Percentiles rank a stretch among this genome's conserved stretches.
phyloP scores from a whole-genome alignment of 306 rosid genomes.

The Citrullus amarus region DNA sequence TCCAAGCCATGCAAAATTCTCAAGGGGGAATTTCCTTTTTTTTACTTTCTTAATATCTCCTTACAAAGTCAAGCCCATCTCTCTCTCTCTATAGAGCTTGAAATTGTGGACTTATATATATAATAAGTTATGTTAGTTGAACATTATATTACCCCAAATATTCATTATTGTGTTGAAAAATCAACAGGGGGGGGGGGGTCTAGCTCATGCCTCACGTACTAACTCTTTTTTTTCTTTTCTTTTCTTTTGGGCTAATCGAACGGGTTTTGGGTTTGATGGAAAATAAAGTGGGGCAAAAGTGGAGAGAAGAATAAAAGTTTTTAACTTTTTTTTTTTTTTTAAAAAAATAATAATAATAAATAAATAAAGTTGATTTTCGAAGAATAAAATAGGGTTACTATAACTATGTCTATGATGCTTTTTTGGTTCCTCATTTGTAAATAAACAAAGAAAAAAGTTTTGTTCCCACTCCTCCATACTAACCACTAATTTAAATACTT shows the following conservation, averaged over 20 bases:
- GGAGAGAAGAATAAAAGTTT: background rate
- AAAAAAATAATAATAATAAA: too few relatives aligned
- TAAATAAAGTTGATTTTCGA: background rate
- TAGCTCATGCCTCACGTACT: too few relatives aligned
- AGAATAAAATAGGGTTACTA: background rate
- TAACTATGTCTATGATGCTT: background rate
- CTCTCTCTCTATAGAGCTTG: background rate
- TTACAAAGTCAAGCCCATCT: background rate
- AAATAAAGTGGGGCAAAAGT: background rate
- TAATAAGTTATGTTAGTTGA: background rate
- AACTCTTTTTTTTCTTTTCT: too few relatives aligned
- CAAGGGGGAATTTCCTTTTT: background rate
- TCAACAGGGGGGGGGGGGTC: too few relatives aligned
- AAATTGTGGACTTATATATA: background rate
- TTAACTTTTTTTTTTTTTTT: too few relatives aligned
- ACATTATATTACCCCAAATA: background rate
- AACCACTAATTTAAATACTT: background rate
- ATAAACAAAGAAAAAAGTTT: background rate
- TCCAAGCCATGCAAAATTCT: constrained; percentile 4
- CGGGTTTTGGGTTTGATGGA: background rate
- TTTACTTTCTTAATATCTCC: background rate
- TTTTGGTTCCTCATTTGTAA: background rate
- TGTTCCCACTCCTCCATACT: background rate
- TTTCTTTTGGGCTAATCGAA: background rate
- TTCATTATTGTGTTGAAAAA: too few relatives aligned